Evolutionary conservation across 495 filamentous ascomycete genomes (phyloP), one percentile per base, ranked within the genome.

Genomic region (Podospora pseudopauciseta): DNA sequence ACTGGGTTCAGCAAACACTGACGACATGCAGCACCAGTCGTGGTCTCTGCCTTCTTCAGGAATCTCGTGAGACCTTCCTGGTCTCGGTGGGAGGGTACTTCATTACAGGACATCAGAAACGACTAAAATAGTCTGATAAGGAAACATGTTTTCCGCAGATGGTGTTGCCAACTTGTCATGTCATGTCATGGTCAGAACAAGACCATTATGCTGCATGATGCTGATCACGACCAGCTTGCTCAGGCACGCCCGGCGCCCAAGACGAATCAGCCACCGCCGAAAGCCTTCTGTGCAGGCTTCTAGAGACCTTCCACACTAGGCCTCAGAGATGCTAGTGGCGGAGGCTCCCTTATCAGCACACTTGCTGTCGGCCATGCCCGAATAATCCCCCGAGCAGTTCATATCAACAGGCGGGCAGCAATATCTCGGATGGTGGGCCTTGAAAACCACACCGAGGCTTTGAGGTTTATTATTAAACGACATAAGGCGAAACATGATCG

Each of bases 221-320:
- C 30, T 64, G 63, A 65, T 56, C 26, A 18, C 62, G 62, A 23
- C 62, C 62, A 27, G 56, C 20, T 30, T 32, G 0, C 30, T 32
- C 30, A 32, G 30, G 30, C 30, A 32, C 30, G 30, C 19, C 20
- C 18, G 67, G 13, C 6, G 30, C 11, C 32, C 49, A 11, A 65
- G 59, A 30, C 63, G 65, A 68, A 70, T 70, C 54, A 69, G 59
- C 5, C 49, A 34, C 13, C 30, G 26, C 54, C 65, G 20, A 53
- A 23, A n/a, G 53, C 20, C 49, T 74, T 74, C 73, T 65, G 69
- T 64, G 55, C 65, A 72, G 67, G 68, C 73, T 75, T 75, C 73
- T 32, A 69, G 27, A 57, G 55, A 58, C 19, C 71, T 75, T 75
- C 71, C 34, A 71, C 63, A 55, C 64, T 49, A 30, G 65, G 23